phyloP scores from a whole-genome alignment of 225 moss, liverwort and hornwort genomes.

The Anthoceros angustus region DNA sequence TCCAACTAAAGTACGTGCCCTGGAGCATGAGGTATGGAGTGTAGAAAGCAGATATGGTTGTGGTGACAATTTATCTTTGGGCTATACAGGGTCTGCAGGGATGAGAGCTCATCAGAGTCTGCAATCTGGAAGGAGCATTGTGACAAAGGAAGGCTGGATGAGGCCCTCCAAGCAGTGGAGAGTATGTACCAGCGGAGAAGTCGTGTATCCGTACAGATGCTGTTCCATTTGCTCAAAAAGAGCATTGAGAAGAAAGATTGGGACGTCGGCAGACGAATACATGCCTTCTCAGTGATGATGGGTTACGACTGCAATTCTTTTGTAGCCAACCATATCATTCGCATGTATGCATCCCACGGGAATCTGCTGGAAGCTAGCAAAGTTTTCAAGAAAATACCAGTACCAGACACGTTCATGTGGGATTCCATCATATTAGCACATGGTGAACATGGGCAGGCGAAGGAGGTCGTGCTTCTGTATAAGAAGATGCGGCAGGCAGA shows the following conservation, averaged over 20 bases:
- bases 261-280: neutral
- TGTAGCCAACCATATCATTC: neutral
- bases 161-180: neutral
- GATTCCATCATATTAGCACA: conserved; percentile 1
- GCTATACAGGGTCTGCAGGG: too few relatives aligned
- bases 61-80: too few relatives aligned
- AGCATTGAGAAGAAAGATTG: neutral
- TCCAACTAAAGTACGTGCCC: too few relatives aligned
- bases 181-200: neutral
- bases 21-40: too few relatives aligned
- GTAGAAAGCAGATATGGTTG: too few relatives aligned
- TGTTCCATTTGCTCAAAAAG: neutral
- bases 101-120: neutral
- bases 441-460: neutral
- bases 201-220: neutral
- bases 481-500: conserved; percentile 2
- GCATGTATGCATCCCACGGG: conserved; percentile 3
- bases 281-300: neutral
- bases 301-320: neutral
- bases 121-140: neutral
- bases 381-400: neutral
- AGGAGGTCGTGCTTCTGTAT: neutral
- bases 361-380: neutral
- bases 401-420: neutral
- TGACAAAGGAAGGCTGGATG: neutral